These are phyloP conservation scores for Aspergillus hancockii DNA, from an alignment of 495 filamentous ascomycete genomes.

Conservation along the genomic window DNA sequence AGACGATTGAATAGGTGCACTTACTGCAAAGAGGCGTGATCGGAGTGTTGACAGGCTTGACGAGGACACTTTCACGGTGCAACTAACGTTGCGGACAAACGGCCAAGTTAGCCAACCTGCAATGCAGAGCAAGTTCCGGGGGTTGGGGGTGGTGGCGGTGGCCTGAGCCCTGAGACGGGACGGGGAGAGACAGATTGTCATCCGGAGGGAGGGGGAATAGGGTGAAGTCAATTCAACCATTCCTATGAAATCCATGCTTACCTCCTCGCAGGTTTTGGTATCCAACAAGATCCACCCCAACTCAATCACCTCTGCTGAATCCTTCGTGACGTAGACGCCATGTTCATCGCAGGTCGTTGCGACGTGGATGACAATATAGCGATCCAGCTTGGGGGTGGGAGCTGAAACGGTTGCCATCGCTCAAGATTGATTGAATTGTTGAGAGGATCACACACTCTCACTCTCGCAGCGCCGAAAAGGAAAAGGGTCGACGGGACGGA, in stretches of 20 bases:
- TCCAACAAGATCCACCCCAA: slow-evolving; percentile 96
- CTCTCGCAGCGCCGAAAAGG: slow-evolving; percentile 32
- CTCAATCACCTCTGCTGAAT: slow-evolving; percentile 98
- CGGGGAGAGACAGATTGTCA: slow-evolving; percentile 7
- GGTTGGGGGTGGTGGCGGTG: slow-evolving; percentile 14
- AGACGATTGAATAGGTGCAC: slow-evolving; percentile 36
- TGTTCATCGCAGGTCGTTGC: slow-evolving; percentile 99
- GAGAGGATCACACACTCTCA: slow-evolving; percentile 10
- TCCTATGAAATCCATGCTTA: slow-evolving; percentile 40
- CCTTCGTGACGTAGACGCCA: slow-evolving; percentile 98
- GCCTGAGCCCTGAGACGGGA: slow-evolving; percentile 15
- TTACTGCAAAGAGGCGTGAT: slow-evolving; percentile 98
- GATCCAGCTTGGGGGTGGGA: slow-evolving; percentile 72
- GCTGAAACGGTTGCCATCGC: slow-evolving; percentile 52
- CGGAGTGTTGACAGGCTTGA: slow-evolving; percentile 97
- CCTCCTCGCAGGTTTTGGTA: slow-evolving; percentile 88
- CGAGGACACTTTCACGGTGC: slow-evolving; percentile 90
- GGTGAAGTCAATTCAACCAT: slow-evolving; percentile 12
- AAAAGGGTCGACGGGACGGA: slow-evolving; percentile 22
- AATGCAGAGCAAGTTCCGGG: neutral
- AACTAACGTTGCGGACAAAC: slow-evolving; percentile 55
- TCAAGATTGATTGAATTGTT: slow-evolving; percentile 21
- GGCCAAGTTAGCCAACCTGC: slow-evolving; percentile 13
- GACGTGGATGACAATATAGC: slow-evolving; percentile 96
- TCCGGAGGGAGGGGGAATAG: slow-evolving; percentile 15